Evolutionary conservation across 139 green algal species (phyloP).

Genomic region (Chlorella sp.): DNA sequence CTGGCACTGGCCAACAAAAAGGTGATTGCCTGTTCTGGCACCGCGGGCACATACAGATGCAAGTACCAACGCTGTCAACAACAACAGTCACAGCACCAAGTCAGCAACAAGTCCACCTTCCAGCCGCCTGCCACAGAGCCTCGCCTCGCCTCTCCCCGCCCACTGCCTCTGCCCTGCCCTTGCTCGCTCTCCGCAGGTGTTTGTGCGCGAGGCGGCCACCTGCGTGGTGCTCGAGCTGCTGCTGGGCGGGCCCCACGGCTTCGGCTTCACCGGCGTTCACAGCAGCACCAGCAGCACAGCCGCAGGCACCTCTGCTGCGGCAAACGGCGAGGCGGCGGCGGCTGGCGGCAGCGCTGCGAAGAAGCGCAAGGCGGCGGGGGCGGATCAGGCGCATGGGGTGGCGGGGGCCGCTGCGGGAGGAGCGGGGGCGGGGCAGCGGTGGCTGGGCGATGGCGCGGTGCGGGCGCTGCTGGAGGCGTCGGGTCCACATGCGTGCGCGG

Average conservation of each 20-base stretch:
- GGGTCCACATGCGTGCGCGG: neutral
- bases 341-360: neutral
- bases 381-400: neutral
- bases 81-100: too few relatives aligned
- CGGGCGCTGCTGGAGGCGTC: slow-evolving; percentile 1
- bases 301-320: neutral
- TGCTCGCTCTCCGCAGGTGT: too few relatives aligned
- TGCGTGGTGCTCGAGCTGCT: slow-evolving; percentile 47
- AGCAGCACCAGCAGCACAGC: neutral
- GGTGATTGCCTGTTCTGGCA: too few relatives aligned
- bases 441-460: neutral
- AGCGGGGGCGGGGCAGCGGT: too few relatives aligned
- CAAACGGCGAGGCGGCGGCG: neutral
- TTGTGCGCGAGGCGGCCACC: slow-evolving; percentile 56
- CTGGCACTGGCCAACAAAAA: slow-evolving; percentile 47
- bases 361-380: neutral
- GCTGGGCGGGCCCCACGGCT: slow-evolving; percentile 5
- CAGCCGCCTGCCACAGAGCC: too few relatives aligned
- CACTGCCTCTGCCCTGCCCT: too few relatives aligned
- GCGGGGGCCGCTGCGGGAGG: neutral
- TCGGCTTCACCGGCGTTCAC: too few relatives aligned
- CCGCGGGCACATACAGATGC: too few relatives aligned
- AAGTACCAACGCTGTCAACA: too few relatives aligned
- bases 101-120: too few relatives aligned
- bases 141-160: too few relatives aligned